Evolutionary conservation across 169 alveolate genomes (phyloP), one percentile per base, ranked within the genome.

Genomic region (Plasmodium berghei): DNA sequence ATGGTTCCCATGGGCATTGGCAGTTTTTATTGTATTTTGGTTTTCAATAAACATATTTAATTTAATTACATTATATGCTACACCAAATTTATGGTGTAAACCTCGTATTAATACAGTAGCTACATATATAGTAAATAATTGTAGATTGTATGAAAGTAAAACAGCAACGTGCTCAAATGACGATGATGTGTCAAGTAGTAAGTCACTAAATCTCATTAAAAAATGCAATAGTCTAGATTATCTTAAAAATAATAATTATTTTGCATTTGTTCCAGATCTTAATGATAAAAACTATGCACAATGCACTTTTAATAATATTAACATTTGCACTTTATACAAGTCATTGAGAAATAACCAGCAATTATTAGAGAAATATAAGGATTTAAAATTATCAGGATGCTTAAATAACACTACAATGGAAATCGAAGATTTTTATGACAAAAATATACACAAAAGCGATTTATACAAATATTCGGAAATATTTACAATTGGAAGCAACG

Each of bases 1-100:
- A 73, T 95, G 97, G 97, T 49, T 95, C 34, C 97, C 97, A 14
- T 92, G 97, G 97, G 75, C 58, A 3, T 42, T 92, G 28, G 94
- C 96, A n/a, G 26, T 75, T 22, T 58, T 75, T 6, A 20, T 74
- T 58, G n/a, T 92, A 46, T 88, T 72, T 26, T 92, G 95, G 95
- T 52, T 74, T 64, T 45, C 56, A n/a, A 45, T 92, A 66, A 77
- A 80, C 55, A 2, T 80, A 12, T 74, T 92, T 63, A 92, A 89
- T 73, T 64, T 73, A 64, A 74, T 71, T 46, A 88, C 93, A 73
- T 40, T 92, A 54, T 73, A 88, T 80, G 56, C 54, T 16, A 56
- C 77, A 18, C 95, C 95, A 49, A 70, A 80, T 42, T 62, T 62
- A n/a, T 92, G 95, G 95, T 92, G 95, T 72, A 72, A 83, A 46